Conservation (phyloP, 1,139 yeast species). For the Diutina neorugosa region DNA sequence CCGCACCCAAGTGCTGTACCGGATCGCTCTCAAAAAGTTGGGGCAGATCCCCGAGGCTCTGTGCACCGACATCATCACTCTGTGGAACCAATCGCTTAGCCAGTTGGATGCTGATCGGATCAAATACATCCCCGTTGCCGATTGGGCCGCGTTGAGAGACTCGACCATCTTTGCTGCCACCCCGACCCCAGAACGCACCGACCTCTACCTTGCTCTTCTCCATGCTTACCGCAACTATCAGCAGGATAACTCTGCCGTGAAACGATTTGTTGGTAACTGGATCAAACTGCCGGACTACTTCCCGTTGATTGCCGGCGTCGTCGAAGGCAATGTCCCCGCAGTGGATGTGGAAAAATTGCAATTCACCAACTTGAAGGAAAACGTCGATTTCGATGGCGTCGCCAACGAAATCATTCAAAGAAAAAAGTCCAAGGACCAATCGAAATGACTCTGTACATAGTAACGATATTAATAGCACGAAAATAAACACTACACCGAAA, state of each 20-base stretch:
- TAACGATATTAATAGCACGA: not conserved
- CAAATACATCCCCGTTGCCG: slow-evolving; percentile 64
- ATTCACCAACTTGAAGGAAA: slow-evolving; percentile 18
- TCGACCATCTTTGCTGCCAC: slow-evolving; percentile 47
- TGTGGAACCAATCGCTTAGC: slow-evolving; percentile 50
- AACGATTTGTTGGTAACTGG: slow-evolving; percentile 25
- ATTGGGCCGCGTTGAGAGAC: slow-evolving; percentile 79
- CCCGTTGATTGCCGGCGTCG: slow-evolving; percentile 13
- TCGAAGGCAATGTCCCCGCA: slow-evolving; percentile 11
- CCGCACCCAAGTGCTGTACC: slow-evolving; percentile 60
- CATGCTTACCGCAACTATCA: slow-evolving; percentile 35
- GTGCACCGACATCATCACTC: slow-evolving; percentile 40
- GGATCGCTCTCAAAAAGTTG: slow-evolving; percentile 66
- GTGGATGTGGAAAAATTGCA: slow-evolving; percentile 14
- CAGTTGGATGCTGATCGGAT: slow-evolving; percentile 44
- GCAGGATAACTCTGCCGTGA: slow-evolving; percentile 24
- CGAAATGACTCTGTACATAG: not conserved
- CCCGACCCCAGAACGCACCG: slow-evolving; percentile 31
- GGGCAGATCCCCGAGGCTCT: slow-evolving; percentile 47
- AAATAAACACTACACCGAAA: too few species aligned
- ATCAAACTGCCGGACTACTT: slow-evolving; percentile 14
- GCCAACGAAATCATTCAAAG: slow-evolving; percentile 12
- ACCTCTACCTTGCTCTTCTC: slow-evolving; percentile 47
- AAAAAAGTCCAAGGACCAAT: not conserved
- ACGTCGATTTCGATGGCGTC: slow-evolving; percentile 18